These are phyloP conservation scores for Sechiopsis laciniata DNA, from an alignment of 306 rosid genomes.

Conservation along the genomic window DNA sequence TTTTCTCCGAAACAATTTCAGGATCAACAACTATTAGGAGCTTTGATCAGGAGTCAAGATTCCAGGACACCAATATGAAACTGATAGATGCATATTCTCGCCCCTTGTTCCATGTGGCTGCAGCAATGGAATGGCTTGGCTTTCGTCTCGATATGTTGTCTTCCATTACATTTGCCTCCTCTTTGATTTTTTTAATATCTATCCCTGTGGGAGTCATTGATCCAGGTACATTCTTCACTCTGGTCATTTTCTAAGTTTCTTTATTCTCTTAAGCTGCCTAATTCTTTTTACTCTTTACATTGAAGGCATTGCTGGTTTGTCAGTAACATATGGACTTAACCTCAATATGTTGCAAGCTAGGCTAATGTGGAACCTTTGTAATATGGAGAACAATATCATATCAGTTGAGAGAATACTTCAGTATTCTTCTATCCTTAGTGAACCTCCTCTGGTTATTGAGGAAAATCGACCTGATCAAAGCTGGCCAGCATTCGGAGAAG, in stretches of 20 bases:
- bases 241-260: background rate
- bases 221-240: constrained; percentile 41
- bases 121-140: constrained; percentile 60
- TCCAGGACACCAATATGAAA: constrained; percentile 48
- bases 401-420: constrained; percentile 82
- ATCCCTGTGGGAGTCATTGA: constrained; percentile 48
- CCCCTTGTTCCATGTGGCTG: constrained; percentile 44
- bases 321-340: constrained; percentile 74
- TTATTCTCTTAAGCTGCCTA: background rate
- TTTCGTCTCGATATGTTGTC: constrained; percentile 58
- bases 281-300: background rate
- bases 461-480: constrained; percentile 46
- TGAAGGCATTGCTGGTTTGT: constrained; percentile 75
- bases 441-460: constrained; percentile 61
- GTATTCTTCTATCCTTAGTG: constrained; percentile 57
- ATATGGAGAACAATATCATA: constrained; percentile 69
- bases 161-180: constrained; percentile 45
- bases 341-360: constrained; percentile 43
- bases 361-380: constrained; percentile 48
- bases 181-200: constrained; percentile 50
- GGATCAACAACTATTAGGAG: constrained; percentile 74
- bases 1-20: constrained; percentile 72
- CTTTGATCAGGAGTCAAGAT: constrained; percentile 65
- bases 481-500: constrained; percentile 73
- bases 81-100: constrained; percentile 52